A percentile compares a stretch with the other conserved stretches of the same genome.
phyloP scores from a whole-genome alignment of 352 stramenopile species.

The Pythium monospermum region DNA sequence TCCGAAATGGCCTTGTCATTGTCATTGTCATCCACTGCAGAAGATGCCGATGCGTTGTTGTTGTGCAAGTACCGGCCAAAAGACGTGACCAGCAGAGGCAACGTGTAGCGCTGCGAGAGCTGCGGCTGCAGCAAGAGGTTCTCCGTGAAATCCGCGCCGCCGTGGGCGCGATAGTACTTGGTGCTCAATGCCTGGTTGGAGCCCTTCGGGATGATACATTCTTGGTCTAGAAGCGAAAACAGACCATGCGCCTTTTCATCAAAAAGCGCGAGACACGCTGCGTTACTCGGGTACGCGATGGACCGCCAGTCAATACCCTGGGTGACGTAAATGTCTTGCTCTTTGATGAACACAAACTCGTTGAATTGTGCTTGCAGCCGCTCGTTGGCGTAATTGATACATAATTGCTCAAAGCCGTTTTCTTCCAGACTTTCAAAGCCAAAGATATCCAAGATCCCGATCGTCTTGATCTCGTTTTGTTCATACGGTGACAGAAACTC shows the following conservation, averaged over 20 bases:
- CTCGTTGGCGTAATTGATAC: conserved; percentile 87
- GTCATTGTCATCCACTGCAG: conserved; percentile 34
- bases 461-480: conserved; percentile 52
- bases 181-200: conserved; percentile 73
- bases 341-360: conserved; percentile 84
- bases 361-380: conserved; percentile 85
- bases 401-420: conserved; percentile 86
- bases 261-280: conserved; percentile 72
- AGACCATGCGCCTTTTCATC: conserved; percentile 77
- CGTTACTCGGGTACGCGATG: conserved; percentile 78
- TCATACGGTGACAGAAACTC: conserved; percentile 35
- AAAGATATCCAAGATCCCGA: conserved; percentile 89
- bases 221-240: conserved; percentile 79
- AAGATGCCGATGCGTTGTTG: conserved; percentile 16
- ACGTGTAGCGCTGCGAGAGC: conserved; percentile 37
- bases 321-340: conserved; percentile 77
- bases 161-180: conserved; percentile 81
- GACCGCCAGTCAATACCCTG: conserved; percentile 86
- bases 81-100: conserved; percentile 57
- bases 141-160: conserved; percentile 24
- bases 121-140: conserved; percentile 33
- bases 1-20: conserved; percentile 22
- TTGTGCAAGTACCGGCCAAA: conserved; percentile 60
- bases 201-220: conserved; percentile 80
- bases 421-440: conserved; percentile 80